Evolutionary conservation across 2,329 filamentous ascomycete genomes (phyloP), one percentile per base, ranked within the genome.

Genomic region (Curvularia spicifera): DNA sequence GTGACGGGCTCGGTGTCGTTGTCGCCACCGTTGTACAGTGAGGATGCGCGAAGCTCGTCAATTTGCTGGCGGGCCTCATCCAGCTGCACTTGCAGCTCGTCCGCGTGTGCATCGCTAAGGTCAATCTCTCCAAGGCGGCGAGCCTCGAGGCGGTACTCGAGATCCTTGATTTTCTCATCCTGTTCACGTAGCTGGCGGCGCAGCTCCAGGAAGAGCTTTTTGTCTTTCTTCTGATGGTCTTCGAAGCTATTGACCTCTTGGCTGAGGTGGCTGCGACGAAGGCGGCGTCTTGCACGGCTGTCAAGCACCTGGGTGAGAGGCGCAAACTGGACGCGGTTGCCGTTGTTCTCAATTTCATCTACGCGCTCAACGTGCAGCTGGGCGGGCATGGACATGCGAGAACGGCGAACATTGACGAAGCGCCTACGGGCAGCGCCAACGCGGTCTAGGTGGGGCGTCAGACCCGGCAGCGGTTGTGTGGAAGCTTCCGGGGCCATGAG

Each of bases 211-310:
- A 78, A 64, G 59, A 74, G 72, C 69, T 73, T 76, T 59, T 67
- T 71, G 56, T 77, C 73, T 49, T 75, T 66, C 65, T 72, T 74
- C 61, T 73, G 68, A 59, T 78, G 71, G 47, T 75, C 70, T 24
- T 78, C 74, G 49, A 78, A 72, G 29, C 68, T 66, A 54, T 76
- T 78, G 48, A 79, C 72, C 64, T 78, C 75, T 57, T 80, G 76
- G 64, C 76, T 78, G 6, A 78, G 70, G 50, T 77, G 76, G 66
- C 68, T 78, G 29, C 75, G 77, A 50, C 76, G 75, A 18, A 79
- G 74, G 39, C 78, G 76, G 43, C 76, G 77, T 42, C 70, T 73
- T 6, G 66, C 68, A 56, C 75, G 74, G 43, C 62, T 57, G 29
- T 73, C 73, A 5, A 77, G 61, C 15, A 75, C 70, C 7, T 70